Evolutionary conservation across 371 early-diverging fungal species (phyloP), one percentile per base, ranked within the genome.

Genomic region (Nematocida minor): DNA sequence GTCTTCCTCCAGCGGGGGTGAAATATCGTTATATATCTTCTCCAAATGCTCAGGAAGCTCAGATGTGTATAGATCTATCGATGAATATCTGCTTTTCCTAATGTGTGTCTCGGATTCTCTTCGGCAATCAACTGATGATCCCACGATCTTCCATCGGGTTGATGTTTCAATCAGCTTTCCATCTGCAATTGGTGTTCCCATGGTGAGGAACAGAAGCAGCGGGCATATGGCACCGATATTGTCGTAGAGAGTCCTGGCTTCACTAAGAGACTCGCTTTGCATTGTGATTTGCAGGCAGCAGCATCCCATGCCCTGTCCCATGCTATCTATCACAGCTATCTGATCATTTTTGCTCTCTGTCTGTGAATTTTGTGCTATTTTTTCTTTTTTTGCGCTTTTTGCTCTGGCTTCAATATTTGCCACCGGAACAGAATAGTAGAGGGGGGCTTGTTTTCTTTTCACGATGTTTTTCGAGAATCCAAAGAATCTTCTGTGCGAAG

Each of bases 291-390:
- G 98, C 38, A 97, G 87, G 82, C 98, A 95, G 81, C 91, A 92
- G 86, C 94, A 95, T 57, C 98, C 98, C 97, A 96, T 96, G 34
- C 98, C 98, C 87, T 96, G 96, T 48, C 93, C 92, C 96, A 96
- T 96, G 20, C 92, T 90, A 84, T 97, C 97, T 91, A 97, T 92
- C 82, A 95, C 93, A n/a, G n/a, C n/a, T 51, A 95, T 92, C 84
- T 93, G 93, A 81, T 94, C 46, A 14, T 42, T 42, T n/a, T 9
- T 2, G 0, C 20, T 20, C n/a, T 18, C 2, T 7, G 14, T 46
- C n/a, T 1, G 20, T 32, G 54, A 54, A 34, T 48, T 42, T 60
- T 55, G n/a, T 57, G 41, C 0, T 0, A 20, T 27, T 29, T 14
- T 53, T 2, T 47, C 54, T 11, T 18, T 7, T n/a, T 42, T 64